Base-by-base conservation (phyloP, 371 early-diverging fungal genomes). In the Ordospora colligata region DNA sequence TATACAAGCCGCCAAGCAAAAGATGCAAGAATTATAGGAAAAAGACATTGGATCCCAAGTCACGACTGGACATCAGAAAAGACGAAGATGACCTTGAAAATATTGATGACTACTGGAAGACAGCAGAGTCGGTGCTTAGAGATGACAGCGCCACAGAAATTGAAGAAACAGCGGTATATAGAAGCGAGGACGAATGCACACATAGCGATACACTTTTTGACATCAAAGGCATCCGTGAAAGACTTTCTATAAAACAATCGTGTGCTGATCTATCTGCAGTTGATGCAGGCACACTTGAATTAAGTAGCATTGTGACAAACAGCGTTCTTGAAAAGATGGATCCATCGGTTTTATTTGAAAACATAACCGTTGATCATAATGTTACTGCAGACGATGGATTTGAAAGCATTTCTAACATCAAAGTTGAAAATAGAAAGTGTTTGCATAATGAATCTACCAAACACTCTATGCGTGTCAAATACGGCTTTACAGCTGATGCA, bases 91-190 rank as follows among this genome's bases (percentile, higher is more conserved):
- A 74, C 49, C 44, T 81, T 9, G 81, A 81, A 64, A 77, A 77
- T 73, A 75, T 82, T 44, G 79, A 78, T 67, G 82, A 75, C 19
- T 82, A 76, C 27, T 82, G 78, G 78, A 54, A 53, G 2, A 72
- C 65, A 11, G 81, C 78, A 17, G 69, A 65, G 11, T 46, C 67
- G 17, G 71, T 74, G 1, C 63, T 77, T 40, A 71, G 63, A 22
- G 69, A 78, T 49, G 58, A 54, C 21, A 72, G 75, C 17, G 40
- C 27, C 32, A 21, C 46, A 2, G 21, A 40, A 4, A n/a, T 68
- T 1, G 68, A 63, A 0, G 45, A 70, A 17, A 70, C 27, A 5
- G 46, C 70, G 42, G 25, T 32, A 67, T 43, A 45, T 22, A 25
- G 17, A 37, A 68, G 69, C 47, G 45, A 63, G 14, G 53, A 22